Evolutionary conservation across 371 early-diverging fungal genomes (phyloP), one percentile per base, ranked within the genome.

Genomic region (Parasitella parasitica): DNA sequence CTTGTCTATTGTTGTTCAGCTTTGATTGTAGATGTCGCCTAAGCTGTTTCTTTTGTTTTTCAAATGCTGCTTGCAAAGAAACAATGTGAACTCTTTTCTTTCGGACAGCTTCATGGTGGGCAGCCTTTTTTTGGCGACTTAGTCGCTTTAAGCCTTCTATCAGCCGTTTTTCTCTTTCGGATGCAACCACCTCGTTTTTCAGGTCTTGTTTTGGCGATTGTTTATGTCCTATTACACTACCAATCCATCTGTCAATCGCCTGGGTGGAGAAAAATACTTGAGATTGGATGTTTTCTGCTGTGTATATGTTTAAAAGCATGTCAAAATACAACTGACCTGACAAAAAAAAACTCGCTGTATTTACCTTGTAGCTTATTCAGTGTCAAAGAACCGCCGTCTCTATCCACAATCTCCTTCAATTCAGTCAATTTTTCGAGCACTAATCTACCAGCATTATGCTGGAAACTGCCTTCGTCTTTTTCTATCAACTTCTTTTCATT

Each of bases 211-310:
- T 61, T 16, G 61, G 34, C 20, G 38, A 38, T 55, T 20, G 22
- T 15, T 41, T 57, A 52, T 63, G 52, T 24, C 51, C 51, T 16
- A 53, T 61, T 56, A 49, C 54, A 66, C 67, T 34, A 35, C 32
- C 24, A 30, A 53, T 57, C 53, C 62, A 64, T 53, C 57, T 57
- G 30, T 61, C 57, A 54, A 64, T 64, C 7, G 37, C 48, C 55
- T 55, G 63, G 49, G 54, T 50, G 20, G 54, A 55, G 37, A 62
- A 56, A 38, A 6, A 8, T 2, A 38, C 6, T 61, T 61, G 2
- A 16, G 41, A 41, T 20, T 41, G 41, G 18, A 22, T 7, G 27
- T 15, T 28, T 1, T 27, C 30, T 30, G 46, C 34, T 15, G 4
- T 34, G 30, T 7, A 16, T 34, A 52, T n/a, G n/a, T 20, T 9